These are phyloP conservation scores for Quercus suber DNA, from an alignment of 306 rosid species.

Conservation along the genomic window DNA sequence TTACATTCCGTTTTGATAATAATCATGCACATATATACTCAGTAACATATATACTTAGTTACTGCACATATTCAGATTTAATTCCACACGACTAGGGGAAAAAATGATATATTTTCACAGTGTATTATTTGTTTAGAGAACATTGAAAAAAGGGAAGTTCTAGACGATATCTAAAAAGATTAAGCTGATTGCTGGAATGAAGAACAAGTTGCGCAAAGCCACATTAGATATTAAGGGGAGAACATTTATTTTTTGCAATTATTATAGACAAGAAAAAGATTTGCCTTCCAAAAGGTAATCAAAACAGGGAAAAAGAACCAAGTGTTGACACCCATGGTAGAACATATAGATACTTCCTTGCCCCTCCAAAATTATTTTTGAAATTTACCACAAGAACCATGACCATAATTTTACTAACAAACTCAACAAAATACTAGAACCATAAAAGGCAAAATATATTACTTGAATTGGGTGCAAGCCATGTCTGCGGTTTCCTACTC, in stretches of 20 bases:
- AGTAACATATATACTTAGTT: background rate
- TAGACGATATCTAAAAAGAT: background rate
- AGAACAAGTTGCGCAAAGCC: background rate
- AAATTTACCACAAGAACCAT: too few species aligned
- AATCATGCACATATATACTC: background rate
- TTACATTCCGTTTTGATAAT: background rate
- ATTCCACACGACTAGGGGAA: background rate
- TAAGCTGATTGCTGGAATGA: background rate
- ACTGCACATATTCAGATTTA: background rate
- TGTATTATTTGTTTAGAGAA: background rate
- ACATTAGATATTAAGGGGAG: background rate
- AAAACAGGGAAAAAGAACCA: background rate
- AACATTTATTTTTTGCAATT: background rate
- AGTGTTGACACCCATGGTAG: background rate
- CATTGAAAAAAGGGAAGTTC: background rate
- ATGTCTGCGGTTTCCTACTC: conserved; percentile 66
- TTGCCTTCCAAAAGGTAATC: background rate
- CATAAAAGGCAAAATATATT: conserved; percentile 9
- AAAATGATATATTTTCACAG: background rate
- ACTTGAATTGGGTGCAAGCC: conserved; percentile 97
- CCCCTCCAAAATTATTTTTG: too few species aligned
- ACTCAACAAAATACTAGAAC: conserved; percentile 2
- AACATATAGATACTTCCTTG: background rate
- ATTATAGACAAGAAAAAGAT: background rate
- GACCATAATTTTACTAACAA: background rate